phyloP scores from a whole-genome alignment of 2,329 filamentous ascomycete genomes.

The Triangularia setosa region DNA sequence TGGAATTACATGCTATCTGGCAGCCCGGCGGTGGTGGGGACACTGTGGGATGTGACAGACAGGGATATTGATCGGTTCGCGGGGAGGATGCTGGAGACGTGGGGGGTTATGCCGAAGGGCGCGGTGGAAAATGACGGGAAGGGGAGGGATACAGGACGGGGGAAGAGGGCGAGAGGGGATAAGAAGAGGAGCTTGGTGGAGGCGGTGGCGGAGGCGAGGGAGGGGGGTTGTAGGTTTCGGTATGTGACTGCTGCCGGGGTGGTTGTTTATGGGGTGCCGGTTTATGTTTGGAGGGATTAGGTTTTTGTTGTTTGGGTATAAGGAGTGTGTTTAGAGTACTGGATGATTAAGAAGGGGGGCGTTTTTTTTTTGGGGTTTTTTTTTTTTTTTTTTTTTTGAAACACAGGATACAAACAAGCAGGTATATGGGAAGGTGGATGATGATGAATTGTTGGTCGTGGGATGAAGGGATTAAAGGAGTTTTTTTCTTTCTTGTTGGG shows the following conservation, averaged over 20 bases:
- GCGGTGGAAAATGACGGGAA: constrained; percentile 35
- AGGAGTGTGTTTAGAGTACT: too few species aligned
- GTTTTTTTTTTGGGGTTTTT: too few species aligned
- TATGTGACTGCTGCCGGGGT: constrained; percentile 93
- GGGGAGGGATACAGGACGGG: constrained; percentile 26
- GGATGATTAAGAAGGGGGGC: too few species aligned
- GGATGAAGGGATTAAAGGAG: too few species aligned
- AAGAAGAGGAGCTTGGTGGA: constrained; percentile 59
- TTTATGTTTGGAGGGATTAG: constrained; percentile 58
- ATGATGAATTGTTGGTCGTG: too few species aligned
- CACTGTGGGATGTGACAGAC: constrained; percentile 97
- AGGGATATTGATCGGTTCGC: constrained; percentile 95
- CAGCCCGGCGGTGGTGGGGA: constrained; percentile 81
- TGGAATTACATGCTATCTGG: constrained; percentile 90
- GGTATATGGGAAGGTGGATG: too few species aligned
- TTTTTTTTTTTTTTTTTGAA: too few species aligned
- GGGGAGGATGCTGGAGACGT: constrained; percentile 71
- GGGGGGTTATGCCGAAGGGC: constrained; percentile 66
- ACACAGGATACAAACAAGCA: too few species aligned
- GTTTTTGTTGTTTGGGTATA: neutral
- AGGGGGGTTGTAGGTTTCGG: constrained; percentile 74
- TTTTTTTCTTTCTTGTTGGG: too few species aligned
- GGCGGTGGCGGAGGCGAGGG: constrained; percentile 70
- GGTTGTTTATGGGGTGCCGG: constrained; percentile 91
- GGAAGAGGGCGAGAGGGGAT: constrained; percentile 21